A percentile compares a stretch with the other conserved stretches of the same genome.
Evolutionary conservation across 176 grass and related monocot genomes (phyloP).

Genomic region (Lolium multiflorum): DNA sequence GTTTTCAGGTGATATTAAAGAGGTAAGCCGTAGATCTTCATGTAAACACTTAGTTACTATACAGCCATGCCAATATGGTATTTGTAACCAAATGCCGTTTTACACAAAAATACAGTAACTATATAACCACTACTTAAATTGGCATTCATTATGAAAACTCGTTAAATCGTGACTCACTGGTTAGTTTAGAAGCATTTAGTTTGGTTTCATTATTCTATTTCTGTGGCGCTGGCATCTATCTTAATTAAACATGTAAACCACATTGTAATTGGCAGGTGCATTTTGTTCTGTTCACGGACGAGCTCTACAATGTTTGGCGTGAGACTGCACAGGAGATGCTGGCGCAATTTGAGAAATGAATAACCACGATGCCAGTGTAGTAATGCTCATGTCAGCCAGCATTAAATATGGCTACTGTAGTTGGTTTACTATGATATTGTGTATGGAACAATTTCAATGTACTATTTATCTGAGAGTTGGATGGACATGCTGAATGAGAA

Average conservation of each 20-base stretch:
- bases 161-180: neutral
- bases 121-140: neutral
- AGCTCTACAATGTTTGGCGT: constrained; percentile 63
- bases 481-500: neutral
- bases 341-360: constrained; percentile 33
- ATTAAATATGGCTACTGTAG: constrained; percentile 5
- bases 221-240: neutral
- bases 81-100: constrained; percentile 7
- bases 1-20: constrained; percentile 76
- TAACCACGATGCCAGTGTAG: neutral
- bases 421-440: neutral
- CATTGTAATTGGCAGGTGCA: constrained; percentile 65
- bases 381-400: neutral
- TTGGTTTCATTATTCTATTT: neutral
- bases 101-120: neutral
- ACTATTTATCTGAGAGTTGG: neutral
- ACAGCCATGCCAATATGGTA: neutral
- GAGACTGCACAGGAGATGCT: constrained; percentile 73
- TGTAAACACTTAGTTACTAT: neutral
- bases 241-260: constrained; percentile 21
- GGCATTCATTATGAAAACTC: neutral
- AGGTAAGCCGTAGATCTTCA: constrained; percentile 47
- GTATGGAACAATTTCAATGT: constrained; percentile 14
- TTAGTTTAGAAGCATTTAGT: neutral
- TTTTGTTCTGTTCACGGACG: constrained; percentile 89